Conservation (phyloP, 2,329 filamentous ascomycete genomes). For the Seiridium cupressi region DNA sequence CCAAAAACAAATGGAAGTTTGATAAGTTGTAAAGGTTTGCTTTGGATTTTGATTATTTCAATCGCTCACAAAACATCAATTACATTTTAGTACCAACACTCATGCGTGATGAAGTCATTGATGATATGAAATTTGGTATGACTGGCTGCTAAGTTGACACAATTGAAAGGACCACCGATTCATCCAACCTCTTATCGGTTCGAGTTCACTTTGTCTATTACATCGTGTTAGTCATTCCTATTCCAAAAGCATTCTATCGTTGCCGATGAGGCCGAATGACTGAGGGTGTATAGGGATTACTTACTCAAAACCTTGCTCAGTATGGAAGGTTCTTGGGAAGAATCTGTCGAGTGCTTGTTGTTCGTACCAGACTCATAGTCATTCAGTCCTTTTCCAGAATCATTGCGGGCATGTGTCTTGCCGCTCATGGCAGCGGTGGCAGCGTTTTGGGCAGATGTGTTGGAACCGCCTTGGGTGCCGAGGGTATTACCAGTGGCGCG, state of each 20-base stretch:
- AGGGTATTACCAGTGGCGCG: slow-evolving; percentile 11
- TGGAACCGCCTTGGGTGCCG: neutral
- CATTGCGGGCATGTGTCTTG: neutral
- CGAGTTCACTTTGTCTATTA: neutral
- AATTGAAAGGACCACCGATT: too few species aligned
- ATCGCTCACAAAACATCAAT: too few species aligned
- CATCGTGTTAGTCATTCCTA: neutral
- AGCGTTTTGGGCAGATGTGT: neutral
- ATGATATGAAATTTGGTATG: too few species aligned
- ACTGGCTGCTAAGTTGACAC: too few species aligned
- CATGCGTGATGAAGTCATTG: too few species aligned
- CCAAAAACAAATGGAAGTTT: neutral
- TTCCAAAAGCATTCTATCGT: too few species aligned
- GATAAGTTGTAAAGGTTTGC: neutral
- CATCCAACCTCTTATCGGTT: neutral
- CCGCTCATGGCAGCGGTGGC: neutral
- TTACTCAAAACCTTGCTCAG: too few species aligned
- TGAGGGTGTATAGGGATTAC: too few species aligned
- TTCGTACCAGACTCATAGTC: neutral
- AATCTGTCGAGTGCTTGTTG: neutral
- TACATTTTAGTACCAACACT: too few species aligned
- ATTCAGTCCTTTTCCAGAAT: slow-evolving; percentile 6
- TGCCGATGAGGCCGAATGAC: too few species aligned
- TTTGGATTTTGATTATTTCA: too few species aligned
- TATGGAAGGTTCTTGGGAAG: neutral